Base-by-base conservation (phyloP, 352 stramenopile genomes). In the Phytopythium montanum region DNA sequence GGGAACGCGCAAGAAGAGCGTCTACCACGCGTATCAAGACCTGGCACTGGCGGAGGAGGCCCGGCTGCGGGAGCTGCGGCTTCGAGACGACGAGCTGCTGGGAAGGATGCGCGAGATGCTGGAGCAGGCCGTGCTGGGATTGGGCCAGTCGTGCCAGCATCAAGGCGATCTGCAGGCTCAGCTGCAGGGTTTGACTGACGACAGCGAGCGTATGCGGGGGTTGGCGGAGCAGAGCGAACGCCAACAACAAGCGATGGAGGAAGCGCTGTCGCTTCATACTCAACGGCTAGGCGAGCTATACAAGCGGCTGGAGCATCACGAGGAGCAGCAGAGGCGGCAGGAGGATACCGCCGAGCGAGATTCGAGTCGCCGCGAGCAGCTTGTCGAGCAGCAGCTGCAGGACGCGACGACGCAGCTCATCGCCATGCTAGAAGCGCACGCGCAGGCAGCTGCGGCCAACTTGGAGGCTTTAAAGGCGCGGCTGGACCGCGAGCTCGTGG, bases 1-100 rank as follows among this genome's bases (percentile, higher is more conserved):
- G 36, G 31, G 48, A 5, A 53, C 65, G 21, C 61, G 68, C 39
- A 67, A 19, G 29, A 75, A 73, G 48, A 81, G 72, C 25, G 61
- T 83, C 12, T 87, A 81, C 39, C 63, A 65, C 19, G 74, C 67
- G 51, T 75, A 81, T 50, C 75, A 83, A 26, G 63, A 79, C 12
- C 59, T 80, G 13, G 71, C 85, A 34, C 56, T 53, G 3, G 63
- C 60, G 8, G 73, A 86, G 42, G 67, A 76, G n/a, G 65, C 54
- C 2, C 65, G 75, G 2, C 52, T 72, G 28, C 64, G 62, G 0
- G 70, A 75, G 33, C 61, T 72, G 41, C 65, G 61, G 2, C 59
- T 55, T 2, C 45, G 60, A 10, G 73, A 87, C 45, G 65, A 83
- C 14, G 66, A 72, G 10, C 7, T 80, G 13, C 66, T 87, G 33